These are phyloP conservation scores for Sporothrix luriei DNA, from an alignment of 2,329 filamentous ascomycete genomes.

Conservation along the genomic window DNA sequence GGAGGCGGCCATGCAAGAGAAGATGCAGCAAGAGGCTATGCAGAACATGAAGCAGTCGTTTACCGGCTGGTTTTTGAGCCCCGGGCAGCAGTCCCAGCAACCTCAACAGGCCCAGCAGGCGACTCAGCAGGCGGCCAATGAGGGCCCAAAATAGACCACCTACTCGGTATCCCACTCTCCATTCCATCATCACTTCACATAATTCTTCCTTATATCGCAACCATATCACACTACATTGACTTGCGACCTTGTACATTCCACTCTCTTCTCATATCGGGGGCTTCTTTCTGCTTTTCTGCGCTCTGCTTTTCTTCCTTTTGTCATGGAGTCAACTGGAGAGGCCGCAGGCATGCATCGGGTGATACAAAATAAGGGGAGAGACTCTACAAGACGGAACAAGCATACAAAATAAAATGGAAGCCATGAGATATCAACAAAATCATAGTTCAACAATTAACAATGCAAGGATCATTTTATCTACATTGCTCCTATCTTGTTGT, in stretches of 20 bases:
- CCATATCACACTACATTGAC: not conserved
- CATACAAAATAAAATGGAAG: not conserved
- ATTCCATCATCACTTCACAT: not conserved
- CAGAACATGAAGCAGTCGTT: slow-evolving; percentile 86
- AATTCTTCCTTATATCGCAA: not conserved
- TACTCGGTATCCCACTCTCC: not conserved
- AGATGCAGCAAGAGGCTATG: slow-evolving; percentile 86
- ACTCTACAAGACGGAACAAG: not conserved
- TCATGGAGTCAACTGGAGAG: slow-evolving; percentile 2
- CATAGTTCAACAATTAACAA: not conserved
- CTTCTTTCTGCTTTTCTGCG: not conserved
- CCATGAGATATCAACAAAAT: not conserved
- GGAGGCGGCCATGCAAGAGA: slow-evolving; percentile 85
- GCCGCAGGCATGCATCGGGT: slow-evolving; percentile 15
- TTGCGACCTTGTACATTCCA: slow-evolving; percentile 25
- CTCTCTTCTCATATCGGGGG: slow-evolving; percentile 31
- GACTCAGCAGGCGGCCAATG: slow-evolving; percentile 10
- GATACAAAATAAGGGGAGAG: slow-evolving; percentile 2
- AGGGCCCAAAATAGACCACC: not conserved
- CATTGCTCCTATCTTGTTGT: not conserved
- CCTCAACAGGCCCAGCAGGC: not conserved
- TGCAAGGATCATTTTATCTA: not conserved
- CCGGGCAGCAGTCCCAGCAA: slow-evolving; percentile 7
- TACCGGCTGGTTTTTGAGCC: slow-evolving; percentile 55
- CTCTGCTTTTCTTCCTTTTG: slow-evolving; percentile 4